phyloP scores from a whole-genome alignment of 805 yeast genomes.

The Schizosaccharomyces lindneri region DNA sequence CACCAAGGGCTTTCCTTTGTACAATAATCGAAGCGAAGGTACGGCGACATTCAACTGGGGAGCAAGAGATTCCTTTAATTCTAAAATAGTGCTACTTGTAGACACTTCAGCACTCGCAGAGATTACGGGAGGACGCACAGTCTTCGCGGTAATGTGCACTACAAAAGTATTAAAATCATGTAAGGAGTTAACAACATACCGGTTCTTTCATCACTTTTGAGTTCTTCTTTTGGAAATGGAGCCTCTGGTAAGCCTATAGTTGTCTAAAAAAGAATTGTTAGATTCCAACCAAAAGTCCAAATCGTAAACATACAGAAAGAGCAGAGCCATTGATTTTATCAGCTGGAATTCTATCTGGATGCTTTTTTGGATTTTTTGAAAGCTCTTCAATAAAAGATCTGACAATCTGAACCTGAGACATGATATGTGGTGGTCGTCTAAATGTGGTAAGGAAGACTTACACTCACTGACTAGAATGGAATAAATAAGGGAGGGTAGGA shows the following conservation, averaged over 20 bases:
- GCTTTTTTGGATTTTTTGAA: not conserved
- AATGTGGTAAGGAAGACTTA: too few species aligned
- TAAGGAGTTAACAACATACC: too few species aligned
- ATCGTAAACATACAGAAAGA: not conserved
- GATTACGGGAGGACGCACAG: not conserved
- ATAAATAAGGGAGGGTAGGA: not conserved
- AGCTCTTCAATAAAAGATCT: not conserved
- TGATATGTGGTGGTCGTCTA: not conserved
- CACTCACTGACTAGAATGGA: not conserved
- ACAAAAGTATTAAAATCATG: not conserved
- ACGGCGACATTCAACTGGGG: not conserved
- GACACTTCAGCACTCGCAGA: not conserved
- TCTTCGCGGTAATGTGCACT: not conserved
- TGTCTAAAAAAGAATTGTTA: too few species aligned
- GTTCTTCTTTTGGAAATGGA: too few species aligned
- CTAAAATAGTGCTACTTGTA: not conserved
- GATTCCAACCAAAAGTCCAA: too few species aligned
- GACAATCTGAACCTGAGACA: not conserved
- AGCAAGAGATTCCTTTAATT: not conserved
- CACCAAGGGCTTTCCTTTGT: not conserved
- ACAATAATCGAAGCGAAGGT: not conserved
- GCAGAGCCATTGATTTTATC: not conserved
- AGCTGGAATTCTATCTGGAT: not conserved
- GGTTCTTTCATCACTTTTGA: too few species aligned
- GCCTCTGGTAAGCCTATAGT: too few species aligned